A percentile compares a stretch with the other conserved stretches of the same genome.
Evolutionary conservation across 805 yeast species (phyloP).

Genomic region (Saturnispora gosingensis): DNA sequence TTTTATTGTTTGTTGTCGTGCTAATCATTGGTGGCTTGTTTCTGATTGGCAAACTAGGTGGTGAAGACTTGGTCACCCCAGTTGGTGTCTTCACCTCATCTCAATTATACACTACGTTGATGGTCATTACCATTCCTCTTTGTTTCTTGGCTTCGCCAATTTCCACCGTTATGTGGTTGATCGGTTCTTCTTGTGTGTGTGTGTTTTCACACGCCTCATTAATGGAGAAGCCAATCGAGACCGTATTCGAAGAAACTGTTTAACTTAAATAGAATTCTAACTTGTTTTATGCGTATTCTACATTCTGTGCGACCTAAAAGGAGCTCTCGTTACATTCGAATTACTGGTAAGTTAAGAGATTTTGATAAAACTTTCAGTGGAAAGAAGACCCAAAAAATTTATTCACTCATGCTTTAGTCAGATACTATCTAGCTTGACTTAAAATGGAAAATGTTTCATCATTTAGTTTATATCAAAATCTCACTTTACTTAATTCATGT

Average conservation of each 20-base stretch:
- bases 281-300: no score
- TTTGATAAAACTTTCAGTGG: slow-evolving; percentile 21
- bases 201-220: slow-evolving; percentile 87
- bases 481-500: background rate
- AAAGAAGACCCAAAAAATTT: slow-evolving; percentile 31
- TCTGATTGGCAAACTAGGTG: slow-evolving; percentile 72
- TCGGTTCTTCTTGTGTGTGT: slow-evolving; percentile 84
- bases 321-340: background rate
- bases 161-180: slow-evolving; percentile 89
- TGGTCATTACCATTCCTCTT: slow-evolving; percentile 52
- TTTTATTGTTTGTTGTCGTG: slow-evolving; percentile 72
- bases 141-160: slow-evolving; percentile 36
- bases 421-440: slow-evolving; percentile 38
- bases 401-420: slow-evolving; percentile 30
- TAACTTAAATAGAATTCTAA: slow-evolving; percentile 9
- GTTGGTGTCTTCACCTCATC: slow-evolving; percentile 67
- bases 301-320: background rate
- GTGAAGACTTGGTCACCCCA: slow-evolving; percentile 74
- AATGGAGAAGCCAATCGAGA: slow-evolving; percentile 96
- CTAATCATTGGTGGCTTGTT: slow-evolving; percentile 66
- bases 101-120: slow-evolving; percentile 81
- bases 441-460: slow-evolving; percentile 27
- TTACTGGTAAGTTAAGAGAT: background rate
- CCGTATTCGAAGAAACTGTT: slow-evolving; percentile 79
- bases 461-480: slow-evolving; percentile 11